Conservation (phyloP, 176 grass and related monocot species). For the Hsuehochloa calcarea region DNA sequence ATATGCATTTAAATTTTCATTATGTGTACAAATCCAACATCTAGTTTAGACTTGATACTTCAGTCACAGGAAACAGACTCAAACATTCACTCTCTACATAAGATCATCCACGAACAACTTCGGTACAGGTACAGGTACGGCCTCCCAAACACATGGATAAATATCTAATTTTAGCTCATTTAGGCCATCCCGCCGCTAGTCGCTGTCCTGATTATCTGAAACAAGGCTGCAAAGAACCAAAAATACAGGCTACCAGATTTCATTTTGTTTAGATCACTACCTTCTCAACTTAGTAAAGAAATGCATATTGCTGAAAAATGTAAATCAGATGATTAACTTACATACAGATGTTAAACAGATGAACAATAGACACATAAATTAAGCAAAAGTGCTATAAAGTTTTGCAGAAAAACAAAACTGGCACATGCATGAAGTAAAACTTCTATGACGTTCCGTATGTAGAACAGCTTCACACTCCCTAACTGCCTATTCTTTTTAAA, state of each 20-base stretch:
- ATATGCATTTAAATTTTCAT: slow-evolving; percentile 18
- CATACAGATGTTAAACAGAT: neutral
- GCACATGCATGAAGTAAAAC: neutral
- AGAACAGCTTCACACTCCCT: neutral
- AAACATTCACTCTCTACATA: slow-evolving; percentile 10
- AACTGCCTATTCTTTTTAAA: neutral
- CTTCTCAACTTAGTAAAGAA: neutral
- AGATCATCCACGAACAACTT: slow-evolving; percentile 22
- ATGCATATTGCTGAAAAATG: neutral
- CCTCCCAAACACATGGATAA: slow-evolving; percentile 8
- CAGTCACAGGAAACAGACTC: neutral
- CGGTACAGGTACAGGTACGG: slow-evolving; percentile 22
- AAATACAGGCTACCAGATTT: neutral
- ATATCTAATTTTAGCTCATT: neutral
- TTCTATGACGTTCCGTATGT: too few species aligned
- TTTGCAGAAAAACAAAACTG: neutral
- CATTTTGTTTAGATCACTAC: neutral
- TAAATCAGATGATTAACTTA: neutral
- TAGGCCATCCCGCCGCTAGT: slow-evolving; percentile 50
- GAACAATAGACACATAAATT: neutral
- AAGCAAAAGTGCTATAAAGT: neutral
- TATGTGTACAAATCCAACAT: slow-evolving; percentile 19
- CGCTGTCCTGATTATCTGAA: slow-evolving; percentile 63
- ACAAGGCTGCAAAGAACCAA: slow-evolving; percentile 50
- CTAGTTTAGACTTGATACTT: neutral